Conservation (phyloP, 768 basidiomycete genomes). For the Amanita rubescens region DNA sequence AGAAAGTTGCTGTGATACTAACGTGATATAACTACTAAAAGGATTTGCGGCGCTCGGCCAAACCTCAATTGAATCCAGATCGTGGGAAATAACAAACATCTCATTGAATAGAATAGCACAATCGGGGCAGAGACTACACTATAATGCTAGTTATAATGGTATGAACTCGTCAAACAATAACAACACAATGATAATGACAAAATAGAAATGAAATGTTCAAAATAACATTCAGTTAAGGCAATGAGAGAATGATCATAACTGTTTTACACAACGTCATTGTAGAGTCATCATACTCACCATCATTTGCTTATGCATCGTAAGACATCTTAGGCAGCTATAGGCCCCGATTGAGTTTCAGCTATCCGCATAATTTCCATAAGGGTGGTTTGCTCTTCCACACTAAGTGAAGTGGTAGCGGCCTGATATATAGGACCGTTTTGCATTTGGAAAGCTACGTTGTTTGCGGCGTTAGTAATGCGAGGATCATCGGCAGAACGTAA, state of each 20-base stretch:
- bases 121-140: not conserved
- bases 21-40: not conserved
- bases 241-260: not conserved
- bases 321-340: conserved; percentile 1
- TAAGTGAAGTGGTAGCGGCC: conserved; percentile 61
- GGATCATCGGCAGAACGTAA: conserved; percentile 3
- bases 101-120: not conserved
- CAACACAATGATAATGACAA: not conserved
- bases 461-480: conserved; percentile 4
- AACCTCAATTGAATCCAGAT: not conserved
- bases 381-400: conserved; percentile 68
- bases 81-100: not conserved
- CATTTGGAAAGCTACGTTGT: conserved; percentile 59
- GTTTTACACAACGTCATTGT: not conserved
- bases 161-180: not conserved
- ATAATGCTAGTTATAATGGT: no score
- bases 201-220: not conserved
- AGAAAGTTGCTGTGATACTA: not conserved
- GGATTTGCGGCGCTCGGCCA: conserved; percentile 5
- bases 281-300: not conserved
- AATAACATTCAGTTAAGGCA: not conserved
- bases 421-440: conserved; percentile 64
- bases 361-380: conserved; percentile 82
- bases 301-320: not conserved
- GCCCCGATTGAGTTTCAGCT: conserved; percentile 40